Percentiles rank a stretch among this genome's conserved stretches.
These are phyloP conservation scores for Capsicum pubescens DNA, from an alignment of 257 asterid species.

Conservation along the genomic window DNA sequence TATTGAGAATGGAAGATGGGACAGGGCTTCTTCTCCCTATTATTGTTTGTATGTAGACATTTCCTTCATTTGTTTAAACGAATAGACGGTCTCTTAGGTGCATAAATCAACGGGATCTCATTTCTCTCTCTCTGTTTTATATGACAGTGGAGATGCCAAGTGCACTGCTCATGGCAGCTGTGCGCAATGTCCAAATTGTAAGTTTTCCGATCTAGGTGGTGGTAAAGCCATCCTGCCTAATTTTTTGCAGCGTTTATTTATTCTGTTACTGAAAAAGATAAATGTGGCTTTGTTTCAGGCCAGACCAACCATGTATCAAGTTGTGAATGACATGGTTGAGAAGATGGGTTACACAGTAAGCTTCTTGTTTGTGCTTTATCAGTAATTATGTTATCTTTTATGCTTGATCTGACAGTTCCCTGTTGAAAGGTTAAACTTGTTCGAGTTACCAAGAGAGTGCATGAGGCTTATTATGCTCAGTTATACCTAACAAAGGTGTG, in stretches of 20 bases:
- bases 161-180: constrained; percentile 94
- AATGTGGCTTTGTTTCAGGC: constrained; percentile 55
- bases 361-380: constrained; percentile 19
- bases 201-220: constrained; percentile 35
- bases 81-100: neutral
- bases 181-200: constrained; percentile 93
- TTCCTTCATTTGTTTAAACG: neutral
- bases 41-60: constrained; percentile 73
- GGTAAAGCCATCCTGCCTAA: constrained; percentile 16
- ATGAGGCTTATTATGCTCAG: constrained; percentile 94
- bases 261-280: constrained; percentile 24
- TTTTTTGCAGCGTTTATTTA: neutral
- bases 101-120: neutral
- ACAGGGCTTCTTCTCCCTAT: constrained; percentile 93
- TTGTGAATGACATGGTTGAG: constrained; percentile 89
- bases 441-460: constrained; percentile 95
- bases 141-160: constrained; percentile 98
- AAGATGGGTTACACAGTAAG: constrained; percentile 94
- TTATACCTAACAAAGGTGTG: constrained; percentile 76
- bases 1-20: constrained; percentile 95
- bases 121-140: constrained; percentile 6
- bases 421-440: constrained; percentile 78
- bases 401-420: constrained; percentile 15
- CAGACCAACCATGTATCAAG: constrained; percentile 94
- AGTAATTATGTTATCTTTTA: constrained; percentile 6